Base-by-base conservation (phyloP, 2,329 filamentous ascomycete species). In the Fusarium hainanense region DNA sequence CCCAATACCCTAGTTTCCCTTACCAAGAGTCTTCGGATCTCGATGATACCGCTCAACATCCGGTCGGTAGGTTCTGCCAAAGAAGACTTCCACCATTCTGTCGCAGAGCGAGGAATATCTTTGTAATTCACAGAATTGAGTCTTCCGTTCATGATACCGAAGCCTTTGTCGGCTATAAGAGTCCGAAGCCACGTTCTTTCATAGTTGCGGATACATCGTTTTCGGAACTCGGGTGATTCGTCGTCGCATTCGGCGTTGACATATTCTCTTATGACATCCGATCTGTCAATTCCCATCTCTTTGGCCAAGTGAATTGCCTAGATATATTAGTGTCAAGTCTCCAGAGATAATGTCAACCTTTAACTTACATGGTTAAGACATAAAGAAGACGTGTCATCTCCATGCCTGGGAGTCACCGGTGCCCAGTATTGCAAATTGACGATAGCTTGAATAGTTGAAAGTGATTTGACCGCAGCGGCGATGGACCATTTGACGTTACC, bases 401-500 rank as follows among this genome's bases (percentile, higher is more conserved):
- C 25, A n/a, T 64, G 61, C 10, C 51, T 64, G 6, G 61, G 4
- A 2, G 44, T 30, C 7, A 64, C 23, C 3, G 61, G 51, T 1
- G 51, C 52, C 61, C 61, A 64, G 21, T 64, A 64, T 34, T 64
- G 61, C 25, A 50, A 28, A 7, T 43, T 57, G 16, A 64, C 46
- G 11, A 64, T 64, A 4, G 61, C 61, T 23, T 64, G 61, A 5
- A 64, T 50, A 1, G 44, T 64, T 6, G 61, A 28, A 3, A 64
- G 59, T 1, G 61, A 64, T 2, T 56, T 64, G 0, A 64, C 59
- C 0, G 59, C 47, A 2, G 51, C 27, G 2, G 61, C 61, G 20
- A 64, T 64, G 13, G 59, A 64, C 61, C 61, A 64, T 4, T 27
- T 50, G 11, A 64, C 34, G 32, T 64, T 64, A 0, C 61, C 61